Conservation (phyloP, 805 yeast species). For the Yarrowia divulgata region DNA sequence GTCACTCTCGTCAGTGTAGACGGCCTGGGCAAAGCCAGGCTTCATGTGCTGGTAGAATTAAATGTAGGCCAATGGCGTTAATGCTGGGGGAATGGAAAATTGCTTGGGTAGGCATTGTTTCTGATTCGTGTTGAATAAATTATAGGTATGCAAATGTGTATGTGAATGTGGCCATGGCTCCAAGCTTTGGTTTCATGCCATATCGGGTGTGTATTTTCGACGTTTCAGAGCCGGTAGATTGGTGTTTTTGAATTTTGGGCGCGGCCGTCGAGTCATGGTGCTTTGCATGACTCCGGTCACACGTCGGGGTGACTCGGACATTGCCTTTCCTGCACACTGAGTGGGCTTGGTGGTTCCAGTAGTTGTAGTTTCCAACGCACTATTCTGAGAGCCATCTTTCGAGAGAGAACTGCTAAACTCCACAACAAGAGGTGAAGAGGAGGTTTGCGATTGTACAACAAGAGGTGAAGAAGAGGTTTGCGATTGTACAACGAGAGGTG, state of each 20-base stretch:
- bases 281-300: neutral
- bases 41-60: too few relatives aligned
- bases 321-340: neutral
- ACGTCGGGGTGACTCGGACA: neutral
- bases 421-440: neutral
- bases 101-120: too few relatives aligned
- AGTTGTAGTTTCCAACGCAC: too few relatives aligned
- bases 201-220: neutral
- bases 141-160: neutral
- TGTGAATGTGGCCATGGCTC: neutral
- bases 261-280: too few relatives aligned
- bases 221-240: neutral
- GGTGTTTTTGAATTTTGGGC: neutral
- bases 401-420: neutral
- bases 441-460: too few relatives aligned
- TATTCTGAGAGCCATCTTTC: neutral
- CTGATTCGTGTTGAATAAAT: neutral
- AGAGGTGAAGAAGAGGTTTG: too few relatives aligned
- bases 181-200: neutral
- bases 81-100: too few relatives aligned
- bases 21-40: neutral
- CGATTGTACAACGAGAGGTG: too few relatives aligned
- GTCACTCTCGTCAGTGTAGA: too few relatives aligned
- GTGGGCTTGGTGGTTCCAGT: too few relatives aligned
- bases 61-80: too few relatives aligned